phyloP scores from a whole-genome alignment of 2,329 filamentous ascomycete genomes.

The Fusarium guadeloupense region DNA sequence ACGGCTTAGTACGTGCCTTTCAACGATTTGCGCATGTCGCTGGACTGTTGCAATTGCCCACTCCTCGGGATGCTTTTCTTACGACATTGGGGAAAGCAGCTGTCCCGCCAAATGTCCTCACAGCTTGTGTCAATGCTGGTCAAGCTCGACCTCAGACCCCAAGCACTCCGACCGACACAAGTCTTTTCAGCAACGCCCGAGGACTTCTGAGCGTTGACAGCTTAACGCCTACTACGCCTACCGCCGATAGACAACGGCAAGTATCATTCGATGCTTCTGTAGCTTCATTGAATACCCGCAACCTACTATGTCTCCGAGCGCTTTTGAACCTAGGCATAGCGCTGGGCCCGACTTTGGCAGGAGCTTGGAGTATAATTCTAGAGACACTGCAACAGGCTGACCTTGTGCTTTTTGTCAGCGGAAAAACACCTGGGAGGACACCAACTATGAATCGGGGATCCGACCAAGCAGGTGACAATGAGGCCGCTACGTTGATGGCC shows the following conservation, averaged over 20 bases:
- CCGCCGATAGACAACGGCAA: constrained; percentile 67
- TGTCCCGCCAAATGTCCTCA: constrained; percentile 81
- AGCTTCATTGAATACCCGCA: constrained; percentile 80
- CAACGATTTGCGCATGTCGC: constrained; percentile 96
- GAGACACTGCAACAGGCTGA: constrained; percentile 95
- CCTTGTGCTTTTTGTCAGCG: constrained; percentile 77
- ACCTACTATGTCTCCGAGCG: constrained; percentile 88
- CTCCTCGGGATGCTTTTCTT: constrained; percentile 91
- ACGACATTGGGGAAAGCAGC: constrained; percentile 94
- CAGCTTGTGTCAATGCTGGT: constrained; percentile 65
- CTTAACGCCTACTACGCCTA: constrained; percentile 65
- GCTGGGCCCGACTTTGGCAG: constrained; percentile 83
- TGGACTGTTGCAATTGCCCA: constrained; percentile 82
- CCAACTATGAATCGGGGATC: constrained; percentile 57
- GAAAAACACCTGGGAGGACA: constrained; percentile 63
- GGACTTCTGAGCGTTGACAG: constrained; percentile 79
- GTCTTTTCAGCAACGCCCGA: constrained; percentile 76
- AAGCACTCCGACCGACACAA: constrained; percentile 60
- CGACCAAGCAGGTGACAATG: constrained; percentile 61
- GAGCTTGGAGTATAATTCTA: constrained; percentile 89
- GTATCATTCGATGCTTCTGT: constrained; percentile 63
- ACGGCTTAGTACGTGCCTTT: constrained; percentile 88
- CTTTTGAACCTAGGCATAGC: constrained; percentile 96
- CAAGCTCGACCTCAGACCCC: constrained; percentile 54
- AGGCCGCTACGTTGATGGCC: constrained; percentile 61